Evolutionary conservation across 805 yeast genomes (phyloP).

Genomic region (Teunomyces panamensis): DNA sequence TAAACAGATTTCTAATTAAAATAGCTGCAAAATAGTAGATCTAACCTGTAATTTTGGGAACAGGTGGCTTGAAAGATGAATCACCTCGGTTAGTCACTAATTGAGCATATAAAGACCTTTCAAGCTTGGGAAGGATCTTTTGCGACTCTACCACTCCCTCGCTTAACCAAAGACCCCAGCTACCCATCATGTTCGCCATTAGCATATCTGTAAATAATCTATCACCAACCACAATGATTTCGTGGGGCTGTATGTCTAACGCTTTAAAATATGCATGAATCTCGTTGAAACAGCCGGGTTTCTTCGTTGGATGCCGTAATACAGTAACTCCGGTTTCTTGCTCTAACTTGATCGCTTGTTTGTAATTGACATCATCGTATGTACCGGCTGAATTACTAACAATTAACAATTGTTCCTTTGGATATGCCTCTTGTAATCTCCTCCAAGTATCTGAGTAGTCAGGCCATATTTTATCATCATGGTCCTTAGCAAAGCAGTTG

Average conservation of each 20-base stretch:
- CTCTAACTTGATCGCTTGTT: conserved; percentile 64
- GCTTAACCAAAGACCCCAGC: conserved; percentile 78
- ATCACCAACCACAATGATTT: conserved; percentile 88
- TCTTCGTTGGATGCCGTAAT: conserved; percentile 68
- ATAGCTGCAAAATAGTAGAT: neutral
- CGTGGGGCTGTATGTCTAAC: conserved; percentile 50
- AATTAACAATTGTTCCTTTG: conserved; percentile 62
- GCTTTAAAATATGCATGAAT: conserved; percentile 56
- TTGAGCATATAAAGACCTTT: conserved; percentile 37
- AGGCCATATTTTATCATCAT: conserved; percentile 77
- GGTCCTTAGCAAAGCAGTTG: conserved; percentile 88
- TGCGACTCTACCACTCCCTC: conserved; percentile 67
- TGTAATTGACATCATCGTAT: conserved; percentile 58
- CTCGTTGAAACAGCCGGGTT: conserved; percentile 77
- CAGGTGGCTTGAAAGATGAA: conserved; percentile 16
- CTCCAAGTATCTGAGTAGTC: conserved; percentile 59
- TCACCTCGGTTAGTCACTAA: conserved; percentile 11
- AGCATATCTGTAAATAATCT: conserved; percentile 85
- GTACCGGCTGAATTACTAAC: conserved; percentile 96
- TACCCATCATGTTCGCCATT: conserved; percentile 93
- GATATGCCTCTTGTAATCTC: conserved; percentile 51
- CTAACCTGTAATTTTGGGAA: conserved; percentile 8
- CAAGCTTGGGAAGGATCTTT: conserved; percentile 51
- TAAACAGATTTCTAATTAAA: neutral
- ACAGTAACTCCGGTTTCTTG: conserved; percentile 64